Percentiles rank a stretch among this genome's conserved stretches.
phyloP scores from a whole-genome alignment of 345 rosid species.

The Bruguiera gymnorhiza region DNA sequence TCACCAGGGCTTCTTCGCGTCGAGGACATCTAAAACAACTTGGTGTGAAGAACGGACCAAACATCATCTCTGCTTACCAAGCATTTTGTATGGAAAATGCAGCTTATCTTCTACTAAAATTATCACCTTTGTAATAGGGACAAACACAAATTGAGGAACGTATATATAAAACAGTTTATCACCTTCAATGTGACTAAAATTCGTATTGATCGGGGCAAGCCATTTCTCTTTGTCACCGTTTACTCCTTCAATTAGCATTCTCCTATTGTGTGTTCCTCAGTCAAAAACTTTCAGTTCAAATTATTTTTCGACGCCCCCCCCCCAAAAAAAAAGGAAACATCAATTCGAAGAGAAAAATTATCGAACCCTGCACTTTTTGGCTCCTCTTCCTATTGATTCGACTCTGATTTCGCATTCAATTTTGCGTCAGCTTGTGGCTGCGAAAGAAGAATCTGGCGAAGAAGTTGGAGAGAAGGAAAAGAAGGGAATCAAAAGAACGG shows the following conservation, averaged over 20 bases:
- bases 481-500: slow-evolving; percentile 46
- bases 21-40: slow-evolving; percentile 39
- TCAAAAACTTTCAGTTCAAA: slow-evolving; percentile 63
- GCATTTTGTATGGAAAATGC: background rate
- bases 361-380: slow-evolving; percentile 72
- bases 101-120: background rate
- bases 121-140: background rate
- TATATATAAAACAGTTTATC: slow-evolving; percentile 1
- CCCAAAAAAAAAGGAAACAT: no score
- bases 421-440: slow-evolving; percentile 28
- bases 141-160: background rate
- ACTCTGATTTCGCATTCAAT: slow-evolving; percentile 29
- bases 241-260: slow-evolving; percentile 65
- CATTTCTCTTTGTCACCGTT: slow-evolving; percentile 92
- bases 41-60: no score
- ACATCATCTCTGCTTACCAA: background rate
- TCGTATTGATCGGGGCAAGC: slow-evolving; percentile 88
- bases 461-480: slow-evolving; percentile 6
- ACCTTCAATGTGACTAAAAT: slow-evolving; percentile 88
- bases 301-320: background rate
- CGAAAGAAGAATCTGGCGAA: background rate
- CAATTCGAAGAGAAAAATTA: slow-evolving; percentile 12
- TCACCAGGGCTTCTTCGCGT: slow-evolving; percentile 88
- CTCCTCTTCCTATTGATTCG: slow-evolving; percentile 46
- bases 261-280: slow-evolving; percentile 77